Percentiles rank a stretch among this genome's conserved stretches.
These are phyloP conservation scores for Phytophthora hibernalis DNA, from an alignment of 352 stramenopile species.

Conservation along the genomic window DNA sequence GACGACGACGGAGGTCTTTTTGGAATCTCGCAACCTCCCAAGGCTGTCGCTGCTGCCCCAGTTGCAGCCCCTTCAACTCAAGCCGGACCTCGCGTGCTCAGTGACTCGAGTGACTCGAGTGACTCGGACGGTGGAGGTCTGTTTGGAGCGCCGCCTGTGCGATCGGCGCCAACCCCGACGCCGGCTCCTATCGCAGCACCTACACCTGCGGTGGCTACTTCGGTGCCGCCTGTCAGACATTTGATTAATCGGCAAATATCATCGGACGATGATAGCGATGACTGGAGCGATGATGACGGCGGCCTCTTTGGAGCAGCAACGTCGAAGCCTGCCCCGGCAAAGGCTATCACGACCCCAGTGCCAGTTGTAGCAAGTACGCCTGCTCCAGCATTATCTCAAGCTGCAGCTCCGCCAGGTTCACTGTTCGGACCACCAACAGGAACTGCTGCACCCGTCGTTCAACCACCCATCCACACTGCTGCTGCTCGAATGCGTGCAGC, in stretches of 20 bases:
- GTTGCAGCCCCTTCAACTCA: conserved; percentile 24
- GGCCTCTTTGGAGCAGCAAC: conserved; percentile 58
- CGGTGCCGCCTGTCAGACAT: conserved; percentile 37
- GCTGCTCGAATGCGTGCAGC: conserved; percentile 55
- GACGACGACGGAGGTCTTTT: conserved; percentile 54
- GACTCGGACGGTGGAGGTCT: conserved; percentile 67
- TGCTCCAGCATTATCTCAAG: conserved; percentile 9
- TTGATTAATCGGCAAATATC: conserved; percentile 57
- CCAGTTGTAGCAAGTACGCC: conserved; percentile 21
- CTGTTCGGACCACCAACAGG: conserved; percentile 35
- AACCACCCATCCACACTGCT: conserved; percentile 58
- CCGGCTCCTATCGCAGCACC: conserved; percentile 12
- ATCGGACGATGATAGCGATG: conserved; percentile 63
- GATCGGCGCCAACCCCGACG: conserved; percentile 13
- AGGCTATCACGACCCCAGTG: conserved; percentile 20
- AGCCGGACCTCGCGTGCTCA: conserved; percentile 40
- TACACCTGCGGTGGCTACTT: conserved; percentile 21
- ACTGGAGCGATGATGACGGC: conserved; percentile 68
- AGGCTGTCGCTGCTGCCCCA: conserved; percentile 21
- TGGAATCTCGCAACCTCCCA: conserved; percentile 36
- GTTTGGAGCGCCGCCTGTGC: conserved; percentile 54
- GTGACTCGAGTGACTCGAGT: conserved; percentile 71
- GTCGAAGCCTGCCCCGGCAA: conserved; percentile 32
- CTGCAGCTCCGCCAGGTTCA: conserved; percentile 18
- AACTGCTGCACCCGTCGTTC: conserved; percentile 30